A percentile compares a stretch with the other conserved stretches of the same genome.
Evolutionary conservation across 2,329 filamentous ascomycete genomes (phyloP).

Genomic region (Elsinoe fawcettii): DNA sequence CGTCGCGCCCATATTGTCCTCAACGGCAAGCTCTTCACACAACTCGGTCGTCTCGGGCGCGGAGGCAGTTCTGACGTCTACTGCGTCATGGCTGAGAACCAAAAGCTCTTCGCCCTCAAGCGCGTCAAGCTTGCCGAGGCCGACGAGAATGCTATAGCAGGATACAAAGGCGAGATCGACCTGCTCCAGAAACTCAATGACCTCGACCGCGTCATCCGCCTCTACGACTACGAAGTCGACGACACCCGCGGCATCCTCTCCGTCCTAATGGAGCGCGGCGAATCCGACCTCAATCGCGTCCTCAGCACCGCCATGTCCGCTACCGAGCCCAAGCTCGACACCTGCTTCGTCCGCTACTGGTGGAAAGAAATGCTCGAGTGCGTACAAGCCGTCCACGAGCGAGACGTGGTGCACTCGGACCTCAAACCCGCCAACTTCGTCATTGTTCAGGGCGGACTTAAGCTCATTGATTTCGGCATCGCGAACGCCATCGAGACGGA

Average conservation of each 20-base stretch:
- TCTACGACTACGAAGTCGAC: constrained; percentile 92
- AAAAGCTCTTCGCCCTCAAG: constrained; percentile 90
- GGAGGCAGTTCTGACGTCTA: constrained; percentile 94
- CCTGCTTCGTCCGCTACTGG: constrained; percentile 90
- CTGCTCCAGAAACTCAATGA: constrained; percentile 72
- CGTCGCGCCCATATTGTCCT: constrained; percentile 77
- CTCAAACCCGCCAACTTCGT: constrained; percentile 97
- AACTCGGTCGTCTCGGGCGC: constrained; percentile 82
- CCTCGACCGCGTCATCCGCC: constrained; percentile 80
- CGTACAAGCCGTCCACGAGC: constrained; percentile 76
- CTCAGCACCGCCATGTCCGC: constrained; percentile 61
- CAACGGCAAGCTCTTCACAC: constrained; percentile 84
- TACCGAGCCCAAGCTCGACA: constrained; percentile 70
- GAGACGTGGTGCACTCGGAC: constrained; percentile 93
- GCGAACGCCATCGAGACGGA: constrained; percentile 94
- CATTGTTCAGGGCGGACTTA: constrained; percentile 78
- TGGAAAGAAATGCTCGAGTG: constrained; percentile 99
- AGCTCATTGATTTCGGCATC: constrained; percentile 97
- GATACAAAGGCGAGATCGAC: constrained; percentile 94
- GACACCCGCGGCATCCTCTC: constrained; percentile 81
- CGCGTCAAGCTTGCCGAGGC: constrained; percentile 83
- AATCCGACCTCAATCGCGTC: constrained; percentile 83
- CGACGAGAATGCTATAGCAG: constrained; percentile 72
- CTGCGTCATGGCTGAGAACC: constrained; percentile 93
- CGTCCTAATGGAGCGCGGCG: constrained; percentile 94